Conservation (phyloP, 345 rosid species). For the Populus tremula region DNA sequence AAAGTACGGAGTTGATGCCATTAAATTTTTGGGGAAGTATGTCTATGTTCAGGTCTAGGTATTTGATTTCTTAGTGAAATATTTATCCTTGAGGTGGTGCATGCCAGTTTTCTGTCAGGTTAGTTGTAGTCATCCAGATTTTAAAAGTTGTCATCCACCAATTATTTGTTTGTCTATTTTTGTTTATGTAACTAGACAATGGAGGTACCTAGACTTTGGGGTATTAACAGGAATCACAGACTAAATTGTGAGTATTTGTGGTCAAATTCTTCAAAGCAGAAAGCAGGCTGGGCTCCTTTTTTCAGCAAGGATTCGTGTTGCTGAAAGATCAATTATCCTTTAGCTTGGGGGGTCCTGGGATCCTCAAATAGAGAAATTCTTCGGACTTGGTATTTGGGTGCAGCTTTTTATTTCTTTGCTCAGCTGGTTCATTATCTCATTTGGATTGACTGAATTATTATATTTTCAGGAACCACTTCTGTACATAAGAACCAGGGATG, state of each 20-base stretch:
- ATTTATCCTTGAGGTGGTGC: not conserved
- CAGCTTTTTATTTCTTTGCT: not conserved
- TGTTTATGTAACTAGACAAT: not conserved
- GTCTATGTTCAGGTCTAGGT: not conserved
- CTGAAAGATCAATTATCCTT: not conserved
- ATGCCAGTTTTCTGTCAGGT: not conserved
- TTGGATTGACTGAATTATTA: not conserved
- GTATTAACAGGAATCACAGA: not conserved
- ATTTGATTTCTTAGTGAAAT: not conserved
- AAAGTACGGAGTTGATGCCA: not conserved
- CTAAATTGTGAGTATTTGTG: slow-evolving; percentile 6
- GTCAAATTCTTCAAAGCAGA: slow-evolving; percentile 9
- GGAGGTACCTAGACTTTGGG: not conserved
- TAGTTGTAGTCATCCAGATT: not conserved
- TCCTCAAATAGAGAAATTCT: not conserved
- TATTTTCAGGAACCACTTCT: slow-evolving; percentile 2
- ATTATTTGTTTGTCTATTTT: not conserved
- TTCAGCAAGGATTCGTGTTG: not conserved
- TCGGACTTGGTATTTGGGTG: not conserved
- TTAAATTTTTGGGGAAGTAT: no score
- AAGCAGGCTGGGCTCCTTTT: not conserved
- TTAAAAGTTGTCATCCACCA: not conserved
- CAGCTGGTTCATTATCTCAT: not conserved
- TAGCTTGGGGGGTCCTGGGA: not conserved
- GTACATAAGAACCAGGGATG: not conserved